These are phyloP conservation scores for Backusella sp. DNA, from an alignment of 192 early-diverging fungal species.

Conservation along the genomic window DNA sequence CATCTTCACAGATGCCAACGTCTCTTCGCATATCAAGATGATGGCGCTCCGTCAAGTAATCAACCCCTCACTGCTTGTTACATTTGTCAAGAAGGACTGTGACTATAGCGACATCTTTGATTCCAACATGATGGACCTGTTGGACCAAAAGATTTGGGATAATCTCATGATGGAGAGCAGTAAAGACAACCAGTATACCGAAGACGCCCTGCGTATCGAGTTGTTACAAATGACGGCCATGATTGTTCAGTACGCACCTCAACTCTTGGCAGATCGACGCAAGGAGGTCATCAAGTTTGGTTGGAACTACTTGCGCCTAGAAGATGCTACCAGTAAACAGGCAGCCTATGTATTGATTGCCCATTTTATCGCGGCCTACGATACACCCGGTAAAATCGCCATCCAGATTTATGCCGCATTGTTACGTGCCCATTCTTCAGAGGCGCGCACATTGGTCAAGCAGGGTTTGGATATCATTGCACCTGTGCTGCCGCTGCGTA, in stretches of 20 bases:
- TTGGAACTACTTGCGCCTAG: conserved; percentile 80
- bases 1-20: conserved; percentile 54
- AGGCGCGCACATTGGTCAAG: conserved; percentile 83
- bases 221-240: conserved; percentile 90
- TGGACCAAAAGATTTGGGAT: conserved; percentile 63
- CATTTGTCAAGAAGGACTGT: conserved; percentile 51
- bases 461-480: conserved; percentile 94
- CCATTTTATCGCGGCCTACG: conserved; percentile 90
- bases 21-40: conserved; percentile 69
- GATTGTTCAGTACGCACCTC: conserved; percentile 77
- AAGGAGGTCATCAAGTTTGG: conserved; percentile 96
- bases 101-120: conserved; percentile 58
- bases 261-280: conserved; percentile 68
- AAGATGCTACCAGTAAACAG: conserved; percentile 95
- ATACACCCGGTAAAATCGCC: conserved; percentile 86
- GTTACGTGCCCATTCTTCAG: conserved; percentile 86
- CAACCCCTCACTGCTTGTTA: conserved; percentile 80
- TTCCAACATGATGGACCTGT: conserved; percentile 55
- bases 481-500: conserved; percentile 84
- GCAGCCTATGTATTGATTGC: conserved; percentile 92
- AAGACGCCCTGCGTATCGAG: conserved; percentile 78
- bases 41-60: conserved; percentile 75
- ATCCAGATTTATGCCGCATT: conserved; percentile 86
- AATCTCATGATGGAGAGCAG: conserved; percentile 47
- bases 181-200: conserved; percentile 57